phyloP scores from a whole-genome alignment of 108 stramenopile species.

The Skeletonema menzelii region DNA sequence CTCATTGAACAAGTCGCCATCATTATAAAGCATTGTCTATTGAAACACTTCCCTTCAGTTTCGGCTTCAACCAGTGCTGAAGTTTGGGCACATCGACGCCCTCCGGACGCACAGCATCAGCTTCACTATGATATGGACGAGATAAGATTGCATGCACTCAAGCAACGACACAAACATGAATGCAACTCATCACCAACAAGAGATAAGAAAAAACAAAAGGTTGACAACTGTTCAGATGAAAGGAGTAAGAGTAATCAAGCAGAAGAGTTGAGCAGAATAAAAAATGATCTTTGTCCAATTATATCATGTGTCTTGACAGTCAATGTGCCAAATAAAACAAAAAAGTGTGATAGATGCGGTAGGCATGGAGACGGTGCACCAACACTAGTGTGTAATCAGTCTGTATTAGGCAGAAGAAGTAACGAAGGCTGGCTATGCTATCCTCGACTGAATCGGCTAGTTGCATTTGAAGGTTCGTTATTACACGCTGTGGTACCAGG shows the following conservation, averaged over 20 bases:
- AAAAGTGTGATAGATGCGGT: conserved; percentile 12
- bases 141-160: conserved; percentile 17
- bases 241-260: neutral
- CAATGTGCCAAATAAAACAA: conserved; percentile 19
- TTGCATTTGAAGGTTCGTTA: conserved; percentile 57
- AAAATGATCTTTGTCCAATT: conserved; percentile 36
- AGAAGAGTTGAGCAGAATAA: neutral
- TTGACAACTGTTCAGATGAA: neutral
- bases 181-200: neutral
- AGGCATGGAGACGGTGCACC: conserved; percentile 25
- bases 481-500: conserved; percentile 69
- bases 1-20: conserved; percentile 48
- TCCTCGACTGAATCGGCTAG: conserved; percentile 38
- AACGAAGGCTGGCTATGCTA: conserved; percentile 51
- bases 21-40: conserved; percentile 22
- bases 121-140: conserved; percentile 53
- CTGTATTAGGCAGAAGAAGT: conserved; percentile 5
- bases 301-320: conserved; percentile 47
- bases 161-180: conserved; percentile 3
- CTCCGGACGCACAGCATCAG: conserved; percentile 42
- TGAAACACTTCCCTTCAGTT: conserved; percentile 19
- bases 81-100: conserved; percentile 47
- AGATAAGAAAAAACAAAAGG: conserved; percentile 13
- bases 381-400: conserved; percentile 44
- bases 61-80: conserved; percentile 45